Conservation (phyloP, 163 green algal genomes). For the Volvox carteri region DNA sequence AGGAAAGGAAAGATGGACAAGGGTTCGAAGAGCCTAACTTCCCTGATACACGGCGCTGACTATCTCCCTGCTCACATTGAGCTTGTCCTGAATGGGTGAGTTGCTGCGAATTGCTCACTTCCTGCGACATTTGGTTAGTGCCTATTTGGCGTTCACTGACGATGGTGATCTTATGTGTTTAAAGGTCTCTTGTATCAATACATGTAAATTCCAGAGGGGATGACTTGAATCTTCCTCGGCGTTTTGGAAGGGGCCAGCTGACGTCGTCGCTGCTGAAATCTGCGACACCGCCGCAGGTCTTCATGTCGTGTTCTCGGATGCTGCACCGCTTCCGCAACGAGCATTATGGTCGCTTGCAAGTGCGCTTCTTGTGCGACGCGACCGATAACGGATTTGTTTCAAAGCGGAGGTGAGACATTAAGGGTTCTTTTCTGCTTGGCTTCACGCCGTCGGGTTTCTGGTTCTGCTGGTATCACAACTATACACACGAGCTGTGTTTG, state of each 20-base stretch:
- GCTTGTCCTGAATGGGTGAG: slow-evolving; percentile 23
- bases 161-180: too few relatives aligned
- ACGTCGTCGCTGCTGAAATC: background rate
- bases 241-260: background rate
- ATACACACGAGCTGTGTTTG: too few relatives aligned
- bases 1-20: background rate
- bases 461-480: too few relatives aligned
- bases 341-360: slow-evolving; percentile 14
- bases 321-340: slow-evolving; percentile 14
- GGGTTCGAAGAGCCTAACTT: background rate
- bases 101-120: too few relatives aligned
- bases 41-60: background rate
- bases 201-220: too few relatives aligned
- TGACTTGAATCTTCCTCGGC: too few relatives aligned
- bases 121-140: too few relatives aligned
- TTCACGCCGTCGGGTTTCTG: too few relatives aligned
- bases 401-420: slow-evolving; percentile 22
- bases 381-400: background rate
- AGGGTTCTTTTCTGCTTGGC: too few relatives aligned
- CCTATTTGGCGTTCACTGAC: too few relatives aligned
- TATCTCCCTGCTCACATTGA: slow-evolving; percentile 11
- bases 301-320: slow-evolving; percentile 13
- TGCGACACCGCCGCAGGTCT: slow-evolving; percentile 12
- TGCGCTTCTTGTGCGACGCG: background rate
- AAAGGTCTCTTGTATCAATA: too few relatives aligned